Conservation (phyloP, 148 eudicot genomes). For the Amaranthus cruentus region DNA sequence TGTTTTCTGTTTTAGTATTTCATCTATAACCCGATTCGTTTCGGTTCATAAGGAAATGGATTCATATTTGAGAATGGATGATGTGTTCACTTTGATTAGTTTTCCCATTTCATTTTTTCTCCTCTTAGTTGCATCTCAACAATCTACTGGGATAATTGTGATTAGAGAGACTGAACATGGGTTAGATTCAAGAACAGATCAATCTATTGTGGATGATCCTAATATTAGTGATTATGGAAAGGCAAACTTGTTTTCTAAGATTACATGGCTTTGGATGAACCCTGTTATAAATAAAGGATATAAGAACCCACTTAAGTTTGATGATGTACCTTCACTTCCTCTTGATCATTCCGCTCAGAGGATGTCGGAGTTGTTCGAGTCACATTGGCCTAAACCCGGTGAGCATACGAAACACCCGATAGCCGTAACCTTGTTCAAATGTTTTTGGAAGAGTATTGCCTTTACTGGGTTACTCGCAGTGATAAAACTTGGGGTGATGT, state of each 20-base stretch:
- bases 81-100: conserved; percentile 28
- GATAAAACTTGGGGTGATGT: conserved; percentile 62
- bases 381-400: conserved; percentile 70
- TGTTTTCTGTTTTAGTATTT: conserved; percentile 27
- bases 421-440: conserved; percentile 52
- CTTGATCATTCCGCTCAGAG: conserved; percentile 61
- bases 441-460: conserved; percentile 65
- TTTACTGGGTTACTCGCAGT: conserved; percentile 73
- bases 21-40: conserved; percentile 28
- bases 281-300: conserved; percentile 34
- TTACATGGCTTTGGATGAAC: conserved; percentile 39
- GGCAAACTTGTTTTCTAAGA: conserved; percentile 33
- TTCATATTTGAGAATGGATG: conserved; percentile 29
- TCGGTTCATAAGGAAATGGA: conserved; percentile 8
- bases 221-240: conserved; percentile 32
- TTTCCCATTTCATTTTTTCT: conserved; percentile 34
- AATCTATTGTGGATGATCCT: conserved; percentile 6
- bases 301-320: conserved; percentile 24
- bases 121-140: conserved; percentile 26
- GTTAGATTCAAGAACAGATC: conserved; percentile 13
- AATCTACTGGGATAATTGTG: conserved; percentile 35
- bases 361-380: conserved; percentile 61
- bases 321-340: conserved; percentile 67
- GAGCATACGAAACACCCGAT: conserved; percentile 73
- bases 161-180: conserved; percentile 13